These are phyloP conservation scores for Talaromyces pinophilus DNA, from an alignment of 2,329 filamentous ascomycete species.

Conservation along the genomic window DNA sequence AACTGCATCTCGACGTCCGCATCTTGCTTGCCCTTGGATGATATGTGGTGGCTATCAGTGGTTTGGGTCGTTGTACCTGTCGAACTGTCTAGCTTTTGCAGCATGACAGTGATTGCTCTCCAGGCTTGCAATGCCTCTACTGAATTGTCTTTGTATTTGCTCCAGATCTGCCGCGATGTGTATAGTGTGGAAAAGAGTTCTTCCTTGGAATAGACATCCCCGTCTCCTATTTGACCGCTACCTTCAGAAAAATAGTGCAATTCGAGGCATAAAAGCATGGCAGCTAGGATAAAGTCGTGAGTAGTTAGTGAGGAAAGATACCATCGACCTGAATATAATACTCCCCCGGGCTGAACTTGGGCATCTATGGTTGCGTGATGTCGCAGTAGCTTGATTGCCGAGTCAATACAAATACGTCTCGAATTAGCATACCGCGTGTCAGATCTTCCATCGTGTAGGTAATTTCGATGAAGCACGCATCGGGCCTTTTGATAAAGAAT, in stretches of 20 bases:
- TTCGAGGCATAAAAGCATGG: not conserved
- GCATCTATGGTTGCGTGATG: not conserved
- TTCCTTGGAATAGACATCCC: not conserved
- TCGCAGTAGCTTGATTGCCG: not conserved
- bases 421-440: not conserved
- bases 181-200: not conserved
- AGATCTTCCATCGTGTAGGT: slow-evolving; percentile 10
- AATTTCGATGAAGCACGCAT: slow-evolving; percentile 29
- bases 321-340: not conserved
- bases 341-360: not conserved
- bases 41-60: not conserved
- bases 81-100: not conserved
- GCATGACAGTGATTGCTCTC: not conserved
- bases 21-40: not conserved
- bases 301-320: not conserved
- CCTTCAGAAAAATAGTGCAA: not conserved
- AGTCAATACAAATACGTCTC: not conserved
- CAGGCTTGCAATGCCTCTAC: not conserved
- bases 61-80: not conserved
- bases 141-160: not conserved
- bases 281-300: not conserved
- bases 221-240: not conserved
- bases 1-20: not conserved
- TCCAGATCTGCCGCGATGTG: not conserved
- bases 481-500: slow-evolving; percentile 30